phyloP scores from a whole-genome alignment of 805 yeast species.

The Candida stauntonica region DNA sequence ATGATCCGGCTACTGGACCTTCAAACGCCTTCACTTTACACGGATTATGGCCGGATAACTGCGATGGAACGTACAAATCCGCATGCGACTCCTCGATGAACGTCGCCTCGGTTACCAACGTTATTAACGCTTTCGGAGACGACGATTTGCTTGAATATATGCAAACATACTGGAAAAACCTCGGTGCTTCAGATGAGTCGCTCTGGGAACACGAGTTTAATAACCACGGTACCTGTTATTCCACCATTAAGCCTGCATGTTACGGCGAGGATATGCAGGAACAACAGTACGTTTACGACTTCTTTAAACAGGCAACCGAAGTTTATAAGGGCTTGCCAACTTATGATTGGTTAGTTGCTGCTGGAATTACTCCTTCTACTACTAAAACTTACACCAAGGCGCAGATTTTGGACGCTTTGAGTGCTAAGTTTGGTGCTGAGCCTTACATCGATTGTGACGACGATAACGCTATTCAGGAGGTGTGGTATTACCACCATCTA shows the following conservation, averaged over 20 bases:
- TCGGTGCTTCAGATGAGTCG: conserved; percentile 57
- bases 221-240: conserved; percentile 90
- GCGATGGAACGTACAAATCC: conserved; percentile 77
- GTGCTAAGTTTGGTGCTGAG: conserved; percentile 45
- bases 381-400: conserved; percentile 50
- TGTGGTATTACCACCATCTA: conserved; percentile 76
- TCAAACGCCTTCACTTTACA: conserved; percentile 70
- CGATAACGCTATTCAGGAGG: conserved; percentile 38
- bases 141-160: conserved; percentile 50
- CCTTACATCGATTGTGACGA: conserved; percentile 60
- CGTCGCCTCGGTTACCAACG: conserved; percentile 43
- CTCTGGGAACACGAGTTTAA: conserved; percentile 91
- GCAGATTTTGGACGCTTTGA: conserved; percentile 51
- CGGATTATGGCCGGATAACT: conserved; percentile 85
- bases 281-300: conserved; percentile 55
- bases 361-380: conserved; percentile 66
- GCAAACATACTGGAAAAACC: conserved; percentile 66
- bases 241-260: conserved; percentile 70
- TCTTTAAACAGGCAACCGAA: conserved; percentile 54
- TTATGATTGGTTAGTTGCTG: conserved; percentile 55
- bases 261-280: conserved; percentile 35
- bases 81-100: conserved; percentile 63
- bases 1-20: conserved; percentile 68
- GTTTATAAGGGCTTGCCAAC: conserved; percentile 61
- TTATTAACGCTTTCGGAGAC: conserved; percentile 39